These are phyloP conservation scores for Medicago ruthenica DNA, from an alignment of 306 rosid genomes.

Conservation along the genomic window DNA sequence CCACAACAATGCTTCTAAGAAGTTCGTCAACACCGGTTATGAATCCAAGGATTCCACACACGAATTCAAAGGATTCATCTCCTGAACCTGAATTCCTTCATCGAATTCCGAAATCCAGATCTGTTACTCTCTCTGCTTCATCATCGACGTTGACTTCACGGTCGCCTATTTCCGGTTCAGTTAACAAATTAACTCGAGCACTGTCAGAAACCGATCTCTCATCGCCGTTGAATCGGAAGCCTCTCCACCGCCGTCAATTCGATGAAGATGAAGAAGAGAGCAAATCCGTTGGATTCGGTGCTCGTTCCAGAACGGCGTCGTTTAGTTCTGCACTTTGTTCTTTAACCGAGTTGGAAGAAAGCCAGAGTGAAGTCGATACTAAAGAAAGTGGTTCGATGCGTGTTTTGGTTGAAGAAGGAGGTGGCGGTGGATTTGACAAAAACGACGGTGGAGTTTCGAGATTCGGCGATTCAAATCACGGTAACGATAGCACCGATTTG, in stretches of 20 bases:
- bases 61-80: slow-evolving; percentile 47
- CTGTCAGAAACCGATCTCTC: slow-evolving; percentile 62
- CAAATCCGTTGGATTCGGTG: slow-evolving; percentile 15
- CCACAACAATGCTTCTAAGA: slow-evolving; percentile 55
- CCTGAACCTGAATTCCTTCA: slow-evolving; percentile 49
- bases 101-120: slow-evolving; percentile 49
- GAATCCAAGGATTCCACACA: slow-evolving; percentile 51
- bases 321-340: slow-evolving; percentile 52
- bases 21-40: slow-evolving; percentile 64
- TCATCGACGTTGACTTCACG: slow-evolving; percentile 48
- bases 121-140: slow-evolving; percentile 49
- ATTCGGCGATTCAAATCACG: slow-evolving; percentile 63
- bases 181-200: slow-evolving; percentile 50
- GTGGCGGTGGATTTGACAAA: slow-evolving; percentile 60
- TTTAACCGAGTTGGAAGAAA: slow-evolving; percentile 50
- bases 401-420: slow-evolving; percentile 59
- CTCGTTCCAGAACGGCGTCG: slow-evolving; percentile 52
- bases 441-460: slow-evolving; percentile 59
- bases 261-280: slow-evolving; percentile 46
- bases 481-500: slow-evolving; percentile 54
- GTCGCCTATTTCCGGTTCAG: slow-evolving; percentile 40
- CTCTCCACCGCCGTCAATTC: slow-evolving; percentile 29
- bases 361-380: slow-evolving; percentile 37
- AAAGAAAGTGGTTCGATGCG: slow-evolving; percentile 32
- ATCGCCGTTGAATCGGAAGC: slow-evolving; percentile 40